Base-by-base conservation (phyloP, 108 stramenopile genomes). In the Cyclotella kingstonii region DNA sequence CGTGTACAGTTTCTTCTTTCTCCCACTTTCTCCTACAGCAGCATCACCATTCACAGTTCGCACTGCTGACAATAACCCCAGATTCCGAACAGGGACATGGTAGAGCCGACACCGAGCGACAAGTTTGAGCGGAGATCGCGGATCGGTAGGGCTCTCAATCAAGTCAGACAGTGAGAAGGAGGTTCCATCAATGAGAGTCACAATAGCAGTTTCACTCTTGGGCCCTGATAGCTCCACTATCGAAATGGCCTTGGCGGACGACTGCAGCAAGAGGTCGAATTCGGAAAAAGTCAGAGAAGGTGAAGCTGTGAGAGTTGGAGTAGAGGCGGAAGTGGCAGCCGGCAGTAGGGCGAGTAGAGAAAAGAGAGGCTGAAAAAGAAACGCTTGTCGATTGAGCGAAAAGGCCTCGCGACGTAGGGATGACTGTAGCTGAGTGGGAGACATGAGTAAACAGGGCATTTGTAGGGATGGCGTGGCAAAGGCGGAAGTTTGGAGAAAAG, bases 161-260 rank as follows among this genome's bases (percentile, higher is more conserved):
- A 92, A 63, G 35, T 86, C 91, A 43, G 76, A 79, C n/a, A 92
- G 73, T 2, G 82, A 70, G 69, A 92, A 92, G 3, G 64, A 54
- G 6, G 91, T 92, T 2, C 87, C 87, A 61, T 92, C 91, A 19
- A 87, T 65, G 22, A 92, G 63, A 43, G 49, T 69, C 8, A 92
- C 91, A n/a, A 71, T 55, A 18, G 85, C 80, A 2, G 70, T 84
- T 76, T 91, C 90, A 22, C 60, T 54, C 41, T 80, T 80, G 53
- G 82, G 70, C 5, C 91, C 91, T 8, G 82, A 74, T 61, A 92
- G 88, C 71, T 89, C 85, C 5, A 92, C 91, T 7, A 61, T 4
- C 27, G 70, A 29, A 49, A 92, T 77, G 22, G 83, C 79, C 54
- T 76, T 71, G 43, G 85, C 77, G 5, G 84, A 83, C 55, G 83